phyloP scores from a whole-genome alignment of 2,329 filamentous ascomycete genomes.

The Penicillium sp. region DNA sequence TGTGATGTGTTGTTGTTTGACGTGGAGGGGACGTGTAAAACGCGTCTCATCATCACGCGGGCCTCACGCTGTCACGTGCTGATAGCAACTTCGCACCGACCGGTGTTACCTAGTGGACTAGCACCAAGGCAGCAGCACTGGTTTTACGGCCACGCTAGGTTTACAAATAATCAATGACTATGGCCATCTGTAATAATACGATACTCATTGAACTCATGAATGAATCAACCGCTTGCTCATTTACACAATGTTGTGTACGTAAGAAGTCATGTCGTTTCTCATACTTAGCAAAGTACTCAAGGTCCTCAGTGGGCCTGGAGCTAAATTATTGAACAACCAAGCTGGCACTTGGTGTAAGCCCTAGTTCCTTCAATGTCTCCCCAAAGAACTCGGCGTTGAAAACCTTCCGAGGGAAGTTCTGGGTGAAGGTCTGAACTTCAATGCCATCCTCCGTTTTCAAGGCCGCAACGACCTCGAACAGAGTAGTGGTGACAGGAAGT shows the following conservation, averaged over 20 bases:
- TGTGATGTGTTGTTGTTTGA: constrained; percentile 14
- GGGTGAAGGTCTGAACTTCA: constrained; percentile 73
- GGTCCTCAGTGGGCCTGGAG: neutral
- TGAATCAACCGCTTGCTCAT: neutral
- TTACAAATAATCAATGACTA: neutral
- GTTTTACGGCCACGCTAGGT: neutral
- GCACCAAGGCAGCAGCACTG: neutral
- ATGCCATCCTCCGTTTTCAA: constrained; percentile 70
- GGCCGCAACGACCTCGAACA: constrained; percentile 86
- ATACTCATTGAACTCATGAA: neutral
- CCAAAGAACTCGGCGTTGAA: constrained; percentile 77
- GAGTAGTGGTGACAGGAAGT: constrained; percentile 81
- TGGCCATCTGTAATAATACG: neutral
- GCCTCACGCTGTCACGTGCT: constrained; percentile 37
- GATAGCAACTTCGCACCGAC: constrained; percentile 1
- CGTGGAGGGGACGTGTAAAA: constrained; percentile 15
- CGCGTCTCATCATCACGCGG: constrained; percentile 25
- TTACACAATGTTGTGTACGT: neutral
- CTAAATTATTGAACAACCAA: constrained; percentile 64
- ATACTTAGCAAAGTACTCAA: constrained; percentile 3
- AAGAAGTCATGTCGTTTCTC: constrained; percentile 11
- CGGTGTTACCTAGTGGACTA: neutral
- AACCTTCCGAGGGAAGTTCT: constrained; percentile 83
- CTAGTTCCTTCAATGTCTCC: constrained; percentile 89
- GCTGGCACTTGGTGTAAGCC: constrained; percentile 85